These are phyloP conservation scores for Digitaria exilis DNA, from an alignment of 202 grass and related monocot genomes.

Conservation along the genomic window DNA sequence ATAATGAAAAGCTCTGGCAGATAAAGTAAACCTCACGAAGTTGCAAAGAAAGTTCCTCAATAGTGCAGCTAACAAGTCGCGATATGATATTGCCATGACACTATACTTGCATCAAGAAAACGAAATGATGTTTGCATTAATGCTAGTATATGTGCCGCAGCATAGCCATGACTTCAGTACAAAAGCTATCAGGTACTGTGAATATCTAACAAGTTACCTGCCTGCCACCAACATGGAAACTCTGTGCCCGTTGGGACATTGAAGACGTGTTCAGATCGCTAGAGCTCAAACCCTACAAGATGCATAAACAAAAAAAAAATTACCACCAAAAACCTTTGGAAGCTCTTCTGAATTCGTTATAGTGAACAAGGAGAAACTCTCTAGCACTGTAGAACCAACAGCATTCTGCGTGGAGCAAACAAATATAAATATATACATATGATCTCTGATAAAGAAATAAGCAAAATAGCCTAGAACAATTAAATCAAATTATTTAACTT, in stretches of 20 bases:
- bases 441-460: neutral
- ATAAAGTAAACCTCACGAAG: neutral
- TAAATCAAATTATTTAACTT: neutral
- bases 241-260: conserved; percentile 33
- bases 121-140: neutral
- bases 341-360: conserved; percentile 2
- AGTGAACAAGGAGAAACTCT: neutral
- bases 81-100: conserved; percentile 12
- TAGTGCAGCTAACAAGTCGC: conserved; percentile 11
- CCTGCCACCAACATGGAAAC: conserved; percentile 36
- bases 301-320: conserved; percentile 26
- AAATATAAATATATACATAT: conserved; percentile 24
- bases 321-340: conserved; percentile 5
- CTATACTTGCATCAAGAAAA: conserved; percentile 14
- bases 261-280: conserved; percentile 34
- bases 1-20: conserved; percentile 14
- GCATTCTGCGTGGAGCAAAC: neutral
- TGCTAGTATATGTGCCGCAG: conserved; percentile 9
- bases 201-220: conserved; percentile 45
- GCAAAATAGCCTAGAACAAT: neutral
- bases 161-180: conserved; percentile 1
- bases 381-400: conserved; percentile 20
- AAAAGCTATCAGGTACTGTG: neutral
- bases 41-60: conserved; percentile 1
- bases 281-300: conserved; percentile 42